Conservation (phyloP, 805 yeast species). For the Wickerhamiella slavikovae region DNA sequence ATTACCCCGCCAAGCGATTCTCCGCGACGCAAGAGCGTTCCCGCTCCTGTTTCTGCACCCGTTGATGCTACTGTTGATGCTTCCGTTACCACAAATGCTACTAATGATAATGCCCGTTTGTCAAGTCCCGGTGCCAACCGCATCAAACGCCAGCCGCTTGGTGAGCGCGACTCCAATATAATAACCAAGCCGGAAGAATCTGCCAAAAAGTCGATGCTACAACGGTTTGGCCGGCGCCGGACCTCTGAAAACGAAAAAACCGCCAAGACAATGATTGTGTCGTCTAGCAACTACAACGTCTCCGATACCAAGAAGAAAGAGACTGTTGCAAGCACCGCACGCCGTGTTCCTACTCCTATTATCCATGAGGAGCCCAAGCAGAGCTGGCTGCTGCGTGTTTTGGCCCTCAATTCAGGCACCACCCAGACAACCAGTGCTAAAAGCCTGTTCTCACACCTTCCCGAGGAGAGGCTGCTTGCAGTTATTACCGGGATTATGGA, state of each 20-base stretch:
- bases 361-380: conserved; percentile 14
- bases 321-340: neutral
- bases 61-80: too few species aligned
- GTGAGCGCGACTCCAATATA: too few species aligned
- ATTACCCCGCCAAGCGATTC: too few species aligned
- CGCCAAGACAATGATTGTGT: neutral
- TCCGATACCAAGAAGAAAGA: neutral
- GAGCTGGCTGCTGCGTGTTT: conserved; percentile 20
- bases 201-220: conserved; percentile 2
- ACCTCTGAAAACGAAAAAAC: neutral
- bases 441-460: conserved; percentile 13
- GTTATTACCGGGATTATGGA: conserved; percentile 15
- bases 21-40: too few species aligned
- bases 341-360: neutral
- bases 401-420: conserved; percentile 6
- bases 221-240: conserved; percentile 5
- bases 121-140: too few species aligned
- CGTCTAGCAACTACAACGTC: conserved; percentile 1
- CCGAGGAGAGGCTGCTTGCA: conserved; percentile 13
- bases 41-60: too few species aligned
- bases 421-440: conserved; percentile 6
- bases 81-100: too few species aligned
- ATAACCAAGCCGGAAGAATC: neutral
- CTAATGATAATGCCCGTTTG: too few species aligned
- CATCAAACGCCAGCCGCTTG: too few species aligned